Evolutionary conservation across 140 eudicot species (phyloP).

Genomic region (Anethum foeniculum): DNA sequence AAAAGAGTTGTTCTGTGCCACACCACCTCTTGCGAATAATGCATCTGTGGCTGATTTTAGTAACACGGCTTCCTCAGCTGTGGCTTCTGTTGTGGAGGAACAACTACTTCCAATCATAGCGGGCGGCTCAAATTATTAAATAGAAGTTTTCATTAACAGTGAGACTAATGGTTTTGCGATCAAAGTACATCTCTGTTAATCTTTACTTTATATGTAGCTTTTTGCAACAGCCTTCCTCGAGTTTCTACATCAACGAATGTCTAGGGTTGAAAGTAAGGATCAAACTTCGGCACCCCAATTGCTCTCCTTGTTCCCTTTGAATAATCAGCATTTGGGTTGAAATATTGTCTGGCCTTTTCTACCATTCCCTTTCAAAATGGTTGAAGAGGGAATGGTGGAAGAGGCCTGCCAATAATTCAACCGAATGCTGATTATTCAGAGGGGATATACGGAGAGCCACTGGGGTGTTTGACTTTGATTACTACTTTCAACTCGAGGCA

Average conservation of each 20-base stretch:
- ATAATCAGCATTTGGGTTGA: constrained; percentile 59
- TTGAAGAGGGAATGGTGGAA: constrained; percentile 46
- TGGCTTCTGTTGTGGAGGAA: constrained; percentile 47
- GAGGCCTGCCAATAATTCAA: constrained; percentile 48
- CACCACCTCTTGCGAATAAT: constrained; percentile 73
- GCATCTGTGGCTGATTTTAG: constrained; percentile 50
- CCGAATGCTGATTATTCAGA: constrained; percentile 58
- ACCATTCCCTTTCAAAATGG: constrained; percentile 63
- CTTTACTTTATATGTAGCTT: constrained; percentile 46
- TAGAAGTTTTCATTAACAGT: constrained; percentile 50
- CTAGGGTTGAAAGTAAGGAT: constrained; percentile 43
- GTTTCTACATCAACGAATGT: constrained; percentile 10
- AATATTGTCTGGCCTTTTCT: constrained; percentile 49
- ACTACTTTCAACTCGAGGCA: constrained; percentile 38
- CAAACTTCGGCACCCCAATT: constrained; percentile 80
- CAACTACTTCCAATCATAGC: constrained; percentile 64
- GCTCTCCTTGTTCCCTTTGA: constrained; percentile 65
- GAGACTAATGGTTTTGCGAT: constrained; percentile 28
- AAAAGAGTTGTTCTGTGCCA: constrained; percentile 59
- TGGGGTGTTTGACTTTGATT: constrained; percentile 68
- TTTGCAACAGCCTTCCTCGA: constrained; percentile 28
- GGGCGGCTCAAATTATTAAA: constrained; percentile 80
- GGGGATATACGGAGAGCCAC: constrained; percentile 61
- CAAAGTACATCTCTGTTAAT: constrained; percentile 55
- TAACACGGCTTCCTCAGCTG: constrained; percentile 38